phyloP scores from a whole-genome alignment of 352 stramenopile species.

The Phytophthora cactorum region DNA sequence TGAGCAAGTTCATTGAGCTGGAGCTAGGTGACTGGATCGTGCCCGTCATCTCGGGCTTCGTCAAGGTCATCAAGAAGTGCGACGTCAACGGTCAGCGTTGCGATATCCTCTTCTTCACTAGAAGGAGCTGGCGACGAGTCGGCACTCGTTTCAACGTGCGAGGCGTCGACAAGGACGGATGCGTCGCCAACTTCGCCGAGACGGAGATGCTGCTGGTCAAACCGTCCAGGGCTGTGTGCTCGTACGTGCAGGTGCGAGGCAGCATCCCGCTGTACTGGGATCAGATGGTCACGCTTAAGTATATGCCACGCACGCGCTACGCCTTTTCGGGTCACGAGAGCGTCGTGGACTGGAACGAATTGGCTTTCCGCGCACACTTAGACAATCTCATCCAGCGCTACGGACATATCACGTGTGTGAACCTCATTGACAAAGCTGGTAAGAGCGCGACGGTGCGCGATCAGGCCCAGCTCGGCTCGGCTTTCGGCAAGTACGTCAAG shows the following conservation, averaged over 20 bases:
- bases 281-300: conserved; percentile 90
- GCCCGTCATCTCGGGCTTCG: conserved; percentile 80
- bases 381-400: conserved; percentile 76
- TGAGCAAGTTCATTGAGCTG: conserved; percentile 56
- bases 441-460: conserved; percentile 80
- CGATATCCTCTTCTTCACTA: conserved; percentile 79
- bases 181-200: conserved; percentile 96
- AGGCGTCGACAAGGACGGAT: conserved; percentile 89
- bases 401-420: conserved; percentile 90
- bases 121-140: conserved; percentile 80
- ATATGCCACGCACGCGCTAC: conserved; percentile 90
- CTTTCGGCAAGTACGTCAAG: conserved; percentile 91
- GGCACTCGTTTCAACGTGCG: conserved; percentile 93
- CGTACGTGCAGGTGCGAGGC: conserved; percentile 91
- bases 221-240: conserved; percentile 47
- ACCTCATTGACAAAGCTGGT: conserved; percentile 94
- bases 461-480: conserved; percentile 91
- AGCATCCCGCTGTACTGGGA: conserved; percentile 96
- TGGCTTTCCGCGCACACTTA: conserved; percentile 62
- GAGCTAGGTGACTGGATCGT: conserved; percentile 78
- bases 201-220: conserved; percentile 91
- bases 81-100: conserved; percentile 61
- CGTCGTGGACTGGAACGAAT: conserved; percentile 60
- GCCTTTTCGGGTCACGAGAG: conserved; percentile 51
- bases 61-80: conserved; percentile 62